Evolutionary conservation across 257 asterid species (phyloP).

Genomic region (Coffea eugenioides): DNA sequence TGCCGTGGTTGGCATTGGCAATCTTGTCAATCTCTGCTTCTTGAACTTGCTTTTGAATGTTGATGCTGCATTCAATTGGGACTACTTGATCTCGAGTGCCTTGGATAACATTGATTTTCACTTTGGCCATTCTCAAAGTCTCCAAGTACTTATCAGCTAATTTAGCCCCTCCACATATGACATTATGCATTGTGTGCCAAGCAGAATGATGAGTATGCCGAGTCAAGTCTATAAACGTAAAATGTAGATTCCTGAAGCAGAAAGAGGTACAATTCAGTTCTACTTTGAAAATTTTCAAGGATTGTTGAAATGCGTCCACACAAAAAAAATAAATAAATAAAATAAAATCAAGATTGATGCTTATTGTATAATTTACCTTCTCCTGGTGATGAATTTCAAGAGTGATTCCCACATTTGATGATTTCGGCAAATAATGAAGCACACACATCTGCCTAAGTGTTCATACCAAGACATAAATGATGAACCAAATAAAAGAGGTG

Average conservation of each 20-base stretch:
- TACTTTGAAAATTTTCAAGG: not conserved
- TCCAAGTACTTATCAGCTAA: constrained; percentile 61
- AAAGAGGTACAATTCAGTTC: not conserved
- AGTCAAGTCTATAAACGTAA: constrained; percentile 36
- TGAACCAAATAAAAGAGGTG: constrained; percentile 62
- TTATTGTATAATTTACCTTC: constrained; percentile 33
- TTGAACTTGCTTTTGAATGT: constrained; percentile 52
- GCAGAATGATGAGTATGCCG: constrained; percentile 88
- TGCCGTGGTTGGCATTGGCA: constrained; percentile 50
- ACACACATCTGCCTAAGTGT: constrained; percentile 73
- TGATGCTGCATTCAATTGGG: constrained; percentile 60
- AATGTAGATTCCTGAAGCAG: constrained; percentile 51
- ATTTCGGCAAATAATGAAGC: constrained; percentile 63
- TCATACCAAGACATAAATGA: constrained; percentile 96
- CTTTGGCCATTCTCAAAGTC: constrained; percentile 31
- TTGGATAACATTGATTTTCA: constrained; percentile 49
- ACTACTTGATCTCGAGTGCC: constrained; percentile 65
- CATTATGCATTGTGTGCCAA: constrained; percentile 88
- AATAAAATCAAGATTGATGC: not conserved
- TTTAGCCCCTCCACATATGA: constrained; percentile 70
- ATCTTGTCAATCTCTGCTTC: constrained; percentile 42
- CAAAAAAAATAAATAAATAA: no score
- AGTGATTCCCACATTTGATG: constrained; percentile 67
- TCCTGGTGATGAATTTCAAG: constrained; percentile 47
- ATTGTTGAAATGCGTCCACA: not conserved